phyloP scores from a whole-genome alignment of 345 rosid species.

The Salix udensis region DNA sequence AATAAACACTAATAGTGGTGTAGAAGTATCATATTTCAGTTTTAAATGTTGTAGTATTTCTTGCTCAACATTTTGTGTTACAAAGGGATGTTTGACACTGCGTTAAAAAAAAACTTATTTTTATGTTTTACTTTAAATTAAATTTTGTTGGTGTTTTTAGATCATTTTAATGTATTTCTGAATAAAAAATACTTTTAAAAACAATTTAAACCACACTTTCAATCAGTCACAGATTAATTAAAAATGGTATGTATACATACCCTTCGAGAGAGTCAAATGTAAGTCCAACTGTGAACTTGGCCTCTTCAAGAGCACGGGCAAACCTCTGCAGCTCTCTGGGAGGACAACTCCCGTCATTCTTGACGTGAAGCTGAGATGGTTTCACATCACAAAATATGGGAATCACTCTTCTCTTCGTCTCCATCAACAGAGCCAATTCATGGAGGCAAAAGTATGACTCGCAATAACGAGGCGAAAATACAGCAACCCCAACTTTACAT shows the following conservation, averaged over 20 bases:
- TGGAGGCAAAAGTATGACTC: slow-evolving; percentile 76
- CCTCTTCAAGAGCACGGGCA: slow-evolving; percentile 55
- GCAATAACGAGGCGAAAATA: slow-evolving; percentile 75
- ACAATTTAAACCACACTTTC: too few relatives aligned
- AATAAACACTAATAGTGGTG: neutral
- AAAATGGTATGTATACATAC: slow-evolving; percentile 26
- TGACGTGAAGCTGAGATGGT: slow-evolving; percentile 63
- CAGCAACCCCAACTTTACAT: slow-evolving; percentile 61
- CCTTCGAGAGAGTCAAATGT: slow-evolving; percentile 62
- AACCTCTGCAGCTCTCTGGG: slow-evolving; percentile 41
- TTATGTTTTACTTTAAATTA: too few relatives aligned
- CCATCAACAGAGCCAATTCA: slow-evolving; percentile 67
- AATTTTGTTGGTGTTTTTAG: too few relatives aligned
- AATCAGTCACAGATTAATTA: neutral
- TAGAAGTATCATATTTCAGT: neutral
- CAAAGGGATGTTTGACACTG: too few relatives aligned
- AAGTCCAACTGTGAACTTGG: slow-evolving; percentile 77
- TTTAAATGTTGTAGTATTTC: neutral
- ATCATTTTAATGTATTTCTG: too few relatives aligned
- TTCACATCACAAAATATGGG: slow-evolving; percentile 81
- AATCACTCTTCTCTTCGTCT: slow-evolving; percentile 56
- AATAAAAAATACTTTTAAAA: too few relatives aligned
- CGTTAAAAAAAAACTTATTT: too few relatives aligned
- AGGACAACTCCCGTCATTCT: slow-evolving; percentile 34
- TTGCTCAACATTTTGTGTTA: neutral